A percentile compares a stretch with the other conserved stretches of the same genome.
These are phyloP conservation scores for Ordospora colligata DNA, from an alignment of 371 early-diverging fungal genomes.

Conservation along the genomic window DNA sequence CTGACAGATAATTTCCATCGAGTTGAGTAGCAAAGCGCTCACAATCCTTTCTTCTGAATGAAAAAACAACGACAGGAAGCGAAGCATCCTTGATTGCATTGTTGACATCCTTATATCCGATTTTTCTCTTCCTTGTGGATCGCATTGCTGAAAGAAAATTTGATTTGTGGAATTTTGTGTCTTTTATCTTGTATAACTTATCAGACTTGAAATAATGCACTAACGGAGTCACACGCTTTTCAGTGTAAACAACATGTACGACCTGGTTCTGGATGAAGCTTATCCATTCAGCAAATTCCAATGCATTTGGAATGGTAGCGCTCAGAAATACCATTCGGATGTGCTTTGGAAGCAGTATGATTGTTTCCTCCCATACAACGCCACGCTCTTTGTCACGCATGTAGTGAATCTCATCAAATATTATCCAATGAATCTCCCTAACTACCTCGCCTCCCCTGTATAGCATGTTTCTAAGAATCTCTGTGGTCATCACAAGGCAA, in stretches of 20 bases:
- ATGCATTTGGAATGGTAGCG: constrained; percentile 98
- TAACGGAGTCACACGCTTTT: constrained; percentile 93
- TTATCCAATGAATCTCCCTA: constrained; percentile 95
- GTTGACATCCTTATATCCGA: constrained; percentile 61
- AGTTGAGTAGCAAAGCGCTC: constrained; percentile 79
- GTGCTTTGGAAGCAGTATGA: constrained; percentile 79
- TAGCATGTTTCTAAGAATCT: constrained; percentile 95
- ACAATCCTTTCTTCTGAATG: constrained; percentile 89
- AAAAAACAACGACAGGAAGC: constrained; percentile 90
- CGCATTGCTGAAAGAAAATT: constrained; percentile 79
- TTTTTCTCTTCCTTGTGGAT: constrained; percentile 63
- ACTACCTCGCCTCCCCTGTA: constrained; percentile 93
- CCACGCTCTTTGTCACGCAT: constrained; percentile 82
- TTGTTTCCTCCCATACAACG: constrained; percentile 99
- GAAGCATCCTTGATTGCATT: constrained; percentile 47
- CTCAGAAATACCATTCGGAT: constrained; percentile 84
- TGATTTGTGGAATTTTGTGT: constrained; percentile 75
- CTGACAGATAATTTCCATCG: constrained; percentile 81
- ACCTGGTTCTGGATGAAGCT: constrained; percentile 82
- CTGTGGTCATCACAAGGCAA: constrained; percentile 99
- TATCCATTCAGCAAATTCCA: constrained; percentile 99
- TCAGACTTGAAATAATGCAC: constrained; percentile 66
- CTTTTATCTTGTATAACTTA: constrained; percentile 41
- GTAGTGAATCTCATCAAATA: constrained; percentile 99
- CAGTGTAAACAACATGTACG: constrained; percentile 96